A percentile compares a stretch with the other conserved stretches of the same genome.
Evolutionary conservation across 1,284 basidiomycete genomes (phyloP).

Genomic region (Fomes fomentarius): DNA sequence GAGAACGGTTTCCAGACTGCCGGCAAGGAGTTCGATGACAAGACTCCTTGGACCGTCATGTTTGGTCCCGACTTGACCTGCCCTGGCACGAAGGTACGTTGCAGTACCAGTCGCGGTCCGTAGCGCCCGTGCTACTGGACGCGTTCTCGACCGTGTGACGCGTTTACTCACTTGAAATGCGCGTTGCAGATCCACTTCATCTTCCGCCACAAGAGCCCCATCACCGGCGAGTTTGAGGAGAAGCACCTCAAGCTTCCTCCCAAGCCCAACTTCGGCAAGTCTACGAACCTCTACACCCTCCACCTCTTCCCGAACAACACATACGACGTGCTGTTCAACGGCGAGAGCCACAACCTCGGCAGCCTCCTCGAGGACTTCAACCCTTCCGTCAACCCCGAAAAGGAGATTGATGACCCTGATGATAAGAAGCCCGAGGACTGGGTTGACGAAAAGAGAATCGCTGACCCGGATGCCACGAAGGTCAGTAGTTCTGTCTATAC

Average conservation of each 20-base stretch:
- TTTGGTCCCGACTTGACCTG: slow-evolving; percentile 91
- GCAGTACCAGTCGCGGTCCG: background rate
- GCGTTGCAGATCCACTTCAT: slow-evolving; percentile 86
- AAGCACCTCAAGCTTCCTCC: slow-evolving; percentile 91
- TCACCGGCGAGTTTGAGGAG: slow-evolving; percentile 93
- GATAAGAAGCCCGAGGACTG: slow-evolving; percentile 93
- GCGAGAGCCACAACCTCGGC: slow-evolving; percentile 80
- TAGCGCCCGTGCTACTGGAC: background rate
- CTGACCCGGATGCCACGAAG: slow-evolving; percentile 87
- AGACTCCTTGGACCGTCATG: slow-evolving; percentile 98
- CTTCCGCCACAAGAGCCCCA: slow-evolving; percentile 94
- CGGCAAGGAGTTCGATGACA: slow-evolving; percentile 94
- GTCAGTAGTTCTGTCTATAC: slow-evolving; percentile 37
- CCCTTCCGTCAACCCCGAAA: slow-evolving; percentile 92
- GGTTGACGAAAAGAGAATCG: slow-evolving; percentile 89
- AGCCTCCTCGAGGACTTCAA: slow-evolving; percentile 93
- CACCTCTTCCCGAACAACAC: slow-evolving; percentile 94
- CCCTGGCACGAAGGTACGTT: slow-evolving; percentile 78
- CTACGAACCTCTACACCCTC: slow-evolving; percentile 92
- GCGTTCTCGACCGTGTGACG: background rate
- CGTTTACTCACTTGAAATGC: slow-evolving; percentile 5
- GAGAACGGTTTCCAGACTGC: slow-evolving; percentile 90
- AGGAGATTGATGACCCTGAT: slow-evolving; percentile 92
- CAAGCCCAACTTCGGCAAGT: slow-evolving; percentile 85
- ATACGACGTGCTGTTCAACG: slow-evolving; percentile 92